These are phyloP conservation scores for Uncinocarpus reesii DNA, from an alignment of 2,329 filamentous ascomycete genomes.

Conservation along the genomic window DNA sequence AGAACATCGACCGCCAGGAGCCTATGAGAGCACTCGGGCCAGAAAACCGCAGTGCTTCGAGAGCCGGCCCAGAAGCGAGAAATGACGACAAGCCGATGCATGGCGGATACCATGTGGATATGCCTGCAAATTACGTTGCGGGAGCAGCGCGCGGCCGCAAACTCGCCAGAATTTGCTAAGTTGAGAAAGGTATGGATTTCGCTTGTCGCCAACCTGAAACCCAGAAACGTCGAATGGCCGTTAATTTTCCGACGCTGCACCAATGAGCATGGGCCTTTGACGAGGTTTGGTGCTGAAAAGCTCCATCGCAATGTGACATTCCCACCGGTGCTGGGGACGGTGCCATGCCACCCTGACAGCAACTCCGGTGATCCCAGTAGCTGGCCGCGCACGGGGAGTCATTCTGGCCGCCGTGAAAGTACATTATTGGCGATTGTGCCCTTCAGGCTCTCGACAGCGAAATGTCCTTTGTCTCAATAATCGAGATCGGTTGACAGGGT, in stretches of 20 bases:
- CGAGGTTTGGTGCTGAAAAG: slow-evolving; percentile 13
- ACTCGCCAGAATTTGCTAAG: slow-evolving; percentile 20
- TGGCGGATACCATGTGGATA: slow-evolving; percentile 6
- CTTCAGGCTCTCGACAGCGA: too few relatives aligned
- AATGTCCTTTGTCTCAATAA: neutral
- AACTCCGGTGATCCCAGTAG: neutral
- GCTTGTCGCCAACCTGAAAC: slow-evolving; percentile 15
- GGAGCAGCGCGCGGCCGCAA: slow-evolving; percentile 9
- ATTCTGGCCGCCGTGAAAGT: too few relatives aligned
- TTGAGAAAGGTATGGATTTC: slow-evolving; percentile 18
- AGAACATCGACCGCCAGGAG: neutral
- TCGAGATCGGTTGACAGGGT: neutral
- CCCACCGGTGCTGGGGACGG: neutral
- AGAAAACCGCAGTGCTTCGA: neutral
- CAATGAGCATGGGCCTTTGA: slow-evolving; percentile 15
- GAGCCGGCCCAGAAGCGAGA: slow-evolving; percentile 11
- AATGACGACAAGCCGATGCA: slow-evolving; percentile 9
- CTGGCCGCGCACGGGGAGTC: slow-evolving; percentile 1
- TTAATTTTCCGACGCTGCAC: slow-evolving; percentile 10
- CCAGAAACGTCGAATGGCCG: slow-evolving; percentile 4
- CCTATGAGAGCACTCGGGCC: slow-evolving; percentile 1
- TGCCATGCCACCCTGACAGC: slow-evolving; percentile 4
- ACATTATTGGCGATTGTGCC: too few relatives aligned
- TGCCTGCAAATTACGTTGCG: slow-evolving; percentile 11
- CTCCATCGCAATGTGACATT: slow-evolving; percentile 14